Evolutionary conservation across 2,329 filamentous ascomycete genomes (phyloP).

Genomic region (Sporothrix humicola): DNA sequence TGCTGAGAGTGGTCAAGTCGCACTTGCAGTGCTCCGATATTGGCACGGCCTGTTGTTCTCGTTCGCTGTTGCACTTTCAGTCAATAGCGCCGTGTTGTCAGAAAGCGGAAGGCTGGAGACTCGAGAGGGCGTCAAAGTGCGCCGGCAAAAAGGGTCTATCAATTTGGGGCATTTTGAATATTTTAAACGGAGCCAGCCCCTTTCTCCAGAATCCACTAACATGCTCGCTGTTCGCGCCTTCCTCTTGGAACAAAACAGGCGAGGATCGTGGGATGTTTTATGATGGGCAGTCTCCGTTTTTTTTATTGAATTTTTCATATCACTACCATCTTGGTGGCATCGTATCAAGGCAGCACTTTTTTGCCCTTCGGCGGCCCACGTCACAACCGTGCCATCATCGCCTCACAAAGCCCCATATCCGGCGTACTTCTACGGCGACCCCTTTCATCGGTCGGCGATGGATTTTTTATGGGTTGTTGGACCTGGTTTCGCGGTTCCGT

Average conservation of each 20-base stretch:
- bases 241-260: neutral
- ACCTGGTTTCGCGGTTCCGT: conserved; percentile 18
- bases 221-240: conserved; percentile 15
- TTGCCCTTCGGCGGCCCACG: neutral
- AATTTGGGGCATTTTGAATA: neutral
- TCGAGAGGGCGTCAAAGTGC: neutral
- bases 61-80: no score
- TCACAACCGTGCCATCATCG: neutral
- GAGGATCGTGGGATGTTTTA: neutral
- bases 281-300: neutral
- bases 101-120: no score
- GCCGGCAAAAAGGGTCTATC: neutral
- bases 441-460: conserved; percentile 1
- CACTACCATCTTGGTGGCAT: neutral
- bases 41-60: conserved; percentile 1
- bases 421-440: neutral
- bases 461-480: neutral
- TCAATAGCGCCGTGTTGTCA: no score
- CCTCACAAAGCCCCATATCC: neutral
- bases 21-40: conserved; percentile 9
- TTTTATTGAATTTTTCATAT: neutral
- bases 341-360: conserved; percentile 4
- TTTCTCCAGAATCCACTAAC: conserved; percentile 18
- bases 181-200: neutral
- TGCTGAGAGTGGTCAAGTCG: neutral